Evolutionary conservation across 345 rosid species (phyloP).

Genomic region (Gossypium anomalum): DNA sequence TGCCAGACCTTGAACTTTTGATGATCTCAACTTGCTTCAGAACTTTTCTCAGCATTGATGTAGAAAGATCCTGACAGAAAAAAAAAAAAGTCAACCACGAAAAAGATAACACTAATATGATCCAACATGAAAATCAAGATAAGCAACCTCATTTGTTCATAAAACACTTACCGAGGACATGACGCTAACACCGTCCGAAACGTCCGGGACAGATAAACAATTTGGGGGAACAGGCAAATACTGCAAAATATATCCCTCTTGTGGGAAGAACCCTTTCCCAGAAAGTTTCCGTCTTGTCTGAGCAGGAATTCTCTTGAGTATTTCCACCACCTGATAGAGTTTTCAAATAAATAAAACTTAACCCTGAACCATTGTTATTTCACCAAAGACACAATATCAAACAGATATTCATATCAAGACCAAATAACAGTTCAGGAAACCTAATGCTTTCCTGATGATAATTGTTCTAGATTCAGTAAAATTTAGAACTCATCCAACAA

Average conservation of each 20-base stretch:
- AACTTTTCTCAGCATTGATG: constrained; percentile 70
- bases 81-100: constrained; percentile 2
- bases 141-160: constrained; percentile 1
- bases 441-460: neutral
- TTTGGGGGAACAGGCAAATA: constrained; percentile 93
- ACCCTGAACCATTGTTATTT: constrained; percentile 7
- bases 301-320: constrained; percentile 59
- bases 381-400: neutral
- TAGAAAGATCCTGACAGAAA: constrained; percentile 74
- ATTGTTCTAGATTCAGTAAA: neutral
- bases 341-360: constrained; percentile 5
- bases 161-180: constrained; percentile 78
- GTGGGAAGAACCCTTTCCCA: constrained; percentile 81
- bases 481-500: neutral
- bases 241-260: constrained; percentile 76
- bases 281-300: constrained; percentile 70
- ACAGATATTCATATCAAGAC: constrained; percentile 3
- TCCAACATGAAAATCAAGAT: constrained; percentile 4
- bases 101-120: constrained; percentile 8
- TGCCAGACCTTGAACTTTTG: constrained; percentile 65
- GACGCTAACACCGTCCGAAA: constrained; percentile 72
- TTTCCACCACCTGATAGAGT: constrained; percentile 60
- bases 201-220: constrained; percentile 84
- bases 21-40: constrained; percentile 68
- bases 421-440: constrained; percentile 2